These are phyloP conservation scores for Saccharomyces hybrid DNA, from an alignment of 1,139 yeast genomes.

Conservation along the genomic window DNA sequence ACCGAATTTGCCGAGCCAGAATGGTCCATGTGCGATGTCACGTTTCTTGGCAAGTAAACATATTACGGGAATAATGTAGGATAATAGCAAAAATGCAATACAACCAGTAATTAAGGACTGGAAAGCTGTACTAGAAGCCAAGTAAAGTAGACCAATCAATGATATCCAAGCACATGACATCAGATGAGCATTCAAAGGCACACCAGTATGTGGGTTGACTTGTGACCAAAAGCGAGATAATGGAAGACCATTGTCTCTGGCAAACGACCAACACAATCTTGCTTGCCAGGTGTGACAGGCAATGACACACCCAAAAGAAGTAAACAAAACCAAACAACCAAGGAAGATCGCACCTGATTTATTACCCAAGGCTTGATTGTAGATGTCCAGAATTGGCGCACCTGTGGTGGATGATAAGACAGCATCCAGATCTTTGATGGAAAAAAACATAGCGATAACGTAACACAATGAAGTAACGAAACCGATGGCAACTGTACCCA, in stretches of 20 bases:
- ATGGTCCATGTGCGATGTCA: constrained; percentile 59
- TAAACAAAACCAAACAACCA: constrained; percentile 49
- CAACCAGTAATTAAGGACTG: constrained; percentile 52
- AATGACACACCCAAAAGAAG: constrained; percentile 64
- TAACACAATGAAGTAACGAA: constrained; percentile 54
- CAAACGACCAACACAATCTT: constrained; percentile 68
- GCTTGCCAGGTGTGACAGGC: constrained; percentile 75
- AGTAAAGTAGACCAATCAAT: constrained; percentile 44
- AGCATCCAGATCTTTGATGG: constrained; percentile 44
- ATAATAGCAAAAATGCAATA: constrained; percentile 44
- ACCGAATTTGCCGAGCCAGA: constrained; percentile 61
- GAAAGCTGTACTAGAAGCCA: constrained; percentile 50
- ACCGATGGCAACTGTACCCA: constrained; percentile 62
- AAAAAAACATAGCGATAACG: constrained; percentile 56
- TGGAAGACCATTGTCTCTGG: constrained; percentile 57
- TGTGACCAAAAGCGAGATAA: constrained; percentile 43
- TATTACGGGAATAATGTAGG: constrained; percentile 44
- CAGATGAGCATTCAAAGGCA: constrained; percentile 49
- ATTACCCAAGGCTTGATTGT: constrained; percentile 48
- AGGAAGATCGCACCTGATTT: constrained; percentile 54
- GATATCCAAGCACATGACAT: constrained; percentile 44
- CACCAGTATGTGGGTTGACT: constrained; percentile 40
- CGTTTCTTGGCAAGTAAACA: constrained; percentile 54
- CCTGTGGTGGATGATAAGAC: constrained; percentile 46
- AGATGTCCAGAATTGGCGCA: constrained; percentile 57